Base-by-base conservation (phyloP, 352 stramenopile species). In the Pythium plurisporium region DNA sequence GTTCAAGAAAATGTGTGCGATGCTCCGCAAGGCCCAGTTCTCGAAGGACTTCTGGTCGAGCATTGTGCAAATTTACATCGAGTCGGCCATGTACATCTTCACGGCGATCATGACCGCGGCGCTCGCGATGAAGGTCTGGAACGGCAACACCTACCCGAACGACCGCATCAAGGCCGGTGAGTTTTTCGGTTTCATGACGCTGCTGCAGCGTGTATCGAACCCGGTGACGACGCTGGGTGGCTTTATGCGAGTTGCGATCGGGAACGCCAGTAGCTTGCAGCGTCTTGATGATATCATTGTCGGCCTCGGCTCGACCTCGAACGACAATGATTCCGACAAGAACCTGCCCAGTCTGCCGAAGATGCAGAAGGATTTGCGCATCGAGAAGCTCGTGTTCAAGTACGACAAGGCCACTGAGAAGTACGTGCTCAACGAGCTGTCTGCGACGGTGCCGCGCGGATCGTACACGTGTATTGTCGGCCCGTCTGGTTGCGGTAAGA, bases 41-140 rank as follows among this genome's bases (percentile, higher is more conserved):
- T 85, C 71, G 22, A 95, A 94, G 60, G 83, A 94, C 52, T 93
- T 95, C 44, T 95, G 86, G 86, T 89, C 83, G 29, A 91, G 82
- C 54, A 78, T 95, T 45, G 86, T 95, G 55, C 86, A 95, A 67
- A 95, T 95, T 47, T 93, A 95, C 73, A 91, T 95, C 45, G 84
- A 94, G 58, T 91, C 80, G 34, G 82, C 80, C 22, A 95, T 95
- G 86, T 94, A 89, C 67, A 91, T 94, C 67, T 95, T 95, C 67
- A 84, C 85, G 44, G 80, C 84, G 7, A 86, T 94, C 59, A 90
- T 95, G 76, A 94, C 81, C 31, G 75, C 82, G 11, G 89, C 83
- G 26, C 59, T 95, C 29, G 74, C 86, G 0, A 89, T 91, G 74
- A 95, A 95, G 49, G 86, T 95, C 25, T 93, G 77, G 76, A 77